Percentiles rank a stretch among this genome's conserved stretches.
phyloP scores from a whole-genome alignment of 768 basidiomycete genomes.

The Calocera cornea region DNA sequence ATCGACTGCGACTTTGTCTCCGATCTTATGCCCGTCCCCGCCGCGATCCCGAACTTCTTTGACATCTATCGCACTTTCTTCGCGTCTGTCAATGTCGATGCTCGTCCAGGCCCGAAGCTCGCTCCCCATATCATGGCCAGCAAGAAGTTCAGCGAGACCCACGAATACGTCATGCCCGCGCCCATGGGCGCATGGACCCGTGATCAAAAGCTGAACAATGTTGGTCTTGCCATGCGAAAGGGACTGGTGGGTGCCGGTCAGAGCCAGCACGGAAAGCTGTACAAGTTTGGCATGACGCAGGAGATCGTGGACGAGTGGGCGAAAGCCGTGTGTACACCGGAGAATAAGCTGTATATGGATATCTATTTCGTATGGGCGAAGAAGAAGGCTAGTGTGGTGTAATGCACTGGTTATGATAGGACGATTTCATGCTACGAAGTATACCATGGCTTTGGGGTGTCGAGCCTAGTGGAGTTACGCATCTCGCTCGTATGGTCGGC shows the following conservation, averaged over 20 bases:
- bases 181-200: not conserved
- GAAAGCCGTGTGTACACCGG: not conserved
- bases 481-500: no score
- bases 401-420: not conserved
- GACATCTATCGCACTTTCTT: not conserved
- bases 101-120: not conserved
- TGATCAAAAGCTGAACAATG: not conserved
- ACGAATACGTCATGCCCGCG: not conserved
- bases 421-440: no score
- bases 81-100: not conserved
- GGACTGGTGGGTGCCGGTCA: not conserved
- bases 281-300: not conserved
- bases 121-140: not conserved
- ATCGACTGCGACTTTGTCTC: not conserved
- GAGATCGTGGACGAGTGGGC: not conserved
- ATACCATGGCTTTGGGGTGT: no score
- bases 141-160: not conserved
- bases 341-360: slow-evolving; percentile 3
- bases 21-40: not conserved
- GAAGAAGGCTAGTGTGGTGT: not conserved
- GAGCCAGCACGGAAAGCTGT: not conserved
- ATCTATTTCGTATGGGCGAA: not conserved
- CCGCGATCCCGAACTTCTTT: not conserved
- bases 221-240: not conserved
- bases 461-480: no score